Percentiles rank a stretch among this genome's conserved stretches.
phyloP scores from a whole-genome alignment of 2,329 filamentous ascomycete species.

The Ceratocystis cacaofunesta region DNA sequence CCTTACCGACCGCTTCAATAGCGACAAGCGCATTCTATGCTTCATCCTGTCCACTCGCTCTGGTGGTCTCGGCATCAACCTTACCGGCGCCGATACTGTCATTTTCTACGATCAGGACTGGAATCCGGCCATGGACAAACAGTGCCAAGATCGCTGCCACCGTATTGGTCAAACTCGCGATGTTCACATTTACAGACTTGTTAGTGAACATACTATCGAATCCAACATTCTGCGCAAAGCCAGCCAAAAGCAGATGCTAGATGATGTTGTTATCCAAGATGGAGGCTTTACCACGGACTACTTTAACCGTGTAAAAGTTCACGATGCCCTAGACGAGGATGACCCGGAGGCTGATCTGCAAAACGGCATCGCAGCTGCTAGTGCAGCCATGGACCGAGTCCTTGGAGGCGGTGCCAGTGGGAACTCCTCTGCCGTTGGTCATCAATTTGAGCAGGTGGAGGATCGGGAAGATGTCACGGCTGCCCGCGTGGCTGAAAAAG shows the following conservation, averaged over 20 bases:
- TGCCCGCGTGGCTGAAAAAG: constrained; percentile 73
- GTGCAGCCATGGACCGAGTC: constrained; percentile 69
- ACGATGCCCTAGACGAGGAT: constrained; percentile 6
- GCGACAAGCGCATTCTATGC: constrained; percentile 76
- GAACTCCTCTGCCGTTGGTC: constrained; percentile 51
- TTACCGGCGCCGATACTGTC: constrained; percentile 91
- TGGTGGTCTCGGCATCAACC: constrained; percentile 86
- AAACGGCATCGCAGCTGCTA: constrained; percentile 52
- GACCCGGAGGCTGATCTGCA: constrained; percentile 27
- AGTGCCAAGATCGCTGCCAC: constrained; percentile 94
- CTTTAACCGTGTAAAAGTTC: constrained; percentile 56
- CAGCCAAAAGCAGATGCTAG: constrained; percentile 93
- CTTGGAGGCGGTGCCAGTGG: constrained; percentile 42
- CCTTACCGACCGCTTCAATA: constrained; percentile 91
- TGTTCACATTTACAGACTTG: constrained; percentile 91
- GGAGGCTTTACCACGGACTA: constrained; percentile 96
- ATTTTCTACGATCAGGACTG: constrained; percentile 99
- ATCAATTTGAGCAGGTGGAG: constrained; percentile 73
- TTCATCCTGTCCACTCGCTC: constrained; percentile 94
- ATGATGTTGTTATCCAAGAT: constrained; percentile 96
- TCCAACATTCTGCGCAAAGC: constrained; percentile 94
- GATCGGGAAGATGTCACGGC: constrained; percentile 84
- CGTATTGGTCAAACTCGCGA: constrained; percentile 95
- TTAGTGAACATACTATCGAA: constrained; percentile 90
- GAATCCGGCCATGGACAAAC: constrained; percentile 99